Evolutionary conservation across 805 yeast genomes (phyloP).

Genomic region (Hanseniaspora vineae): DNA sequence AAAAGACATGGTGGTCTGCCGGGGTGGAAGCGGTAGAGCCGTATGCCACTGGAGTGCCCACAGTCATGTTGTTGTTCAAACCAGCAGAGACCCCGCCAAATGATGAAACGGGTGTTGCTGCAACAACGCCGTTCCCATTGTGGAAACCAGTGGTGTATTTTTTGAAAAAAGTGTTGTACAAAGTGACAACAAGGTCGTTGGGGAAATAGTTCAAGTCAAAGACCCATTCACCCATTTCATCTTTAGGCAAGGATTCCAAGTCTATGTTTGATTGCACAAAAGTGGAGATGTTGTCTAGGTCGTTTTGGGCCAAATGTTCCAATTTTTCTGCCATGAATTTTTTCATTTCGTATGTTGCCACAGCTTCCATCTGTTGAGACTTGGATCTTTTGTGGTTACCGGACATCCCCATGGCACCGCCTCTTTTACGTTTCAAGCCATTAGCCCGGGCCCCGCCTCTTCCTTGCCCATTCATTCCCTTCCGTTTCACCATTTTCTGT

Average conservation of each 20-base stretch:
- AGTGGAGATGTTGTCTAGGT: conserved; percentile 52
- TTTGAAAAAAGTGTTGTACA: conserved; percentile 72
- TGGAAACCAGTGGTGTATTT: conserved; percentile 22
- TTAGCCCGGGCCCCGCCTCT: conserved; percentile 7
- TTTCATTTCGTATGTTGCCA: conserved; percentile 91
- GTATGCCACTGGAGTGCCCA: neutral
- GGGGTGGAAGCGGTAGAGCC: neutral
- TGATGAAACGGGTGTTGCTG: conserved; percentile 1
- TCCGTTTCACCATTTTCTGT: conserved; percentile 28
- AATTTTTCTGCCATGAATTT: conserved; percentile 82
- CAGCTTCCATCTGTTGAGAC: conserved; percentile 11
- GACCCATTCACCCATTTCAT: conserved; percentile 68
- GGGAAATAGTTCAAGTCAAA: conserved; percentile 90
- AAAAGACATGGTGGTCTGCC: conserved; percentile 4
- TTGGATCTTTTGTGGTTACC: no score
- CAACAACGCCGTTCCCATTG: conserved; percentile 5
- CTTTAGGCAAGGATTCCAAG: conserved; percentile 5
- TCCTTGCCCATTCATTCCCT: conserved; percentile 16
- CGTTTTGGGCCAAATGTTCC: conserved; percentile 62
- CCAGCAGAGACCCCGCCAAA: neutral
- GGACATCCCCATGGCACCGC: no score
- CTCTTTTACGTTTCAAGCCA: conserved; percentile 6
- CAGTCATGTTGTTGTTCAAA: conserved; percentile 1
- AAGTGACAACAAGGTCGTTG: conserved; percentile 64
- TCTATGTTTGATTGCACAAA: conserved; percentile 4